Conservation (phyloP, 75 land plant genomes). For the Chamaecyparis obtusa region DNA sequence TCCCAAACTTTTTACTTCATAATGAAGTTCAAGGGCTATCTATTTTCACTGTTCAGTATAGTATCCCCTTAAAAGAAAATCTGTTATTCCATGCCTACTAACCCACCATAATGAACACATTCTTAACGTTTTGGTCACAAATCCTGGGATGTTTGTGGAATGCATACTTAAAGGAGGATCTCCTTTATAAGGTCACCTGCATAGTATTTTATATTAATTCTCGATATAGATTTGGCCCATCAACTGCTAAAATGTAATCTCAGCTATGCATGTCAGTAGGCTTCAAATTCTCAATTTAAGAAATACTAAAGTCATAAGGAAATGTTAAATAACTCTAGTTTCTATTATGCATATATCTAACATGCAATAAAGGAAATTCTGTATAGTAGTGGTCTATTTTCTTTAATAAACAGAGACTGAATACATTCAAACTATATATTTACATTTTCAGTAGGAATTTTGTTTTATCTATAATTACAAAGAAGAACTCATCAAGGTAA, state of each 20-base stretch:
- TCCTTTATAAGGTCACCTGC: neutral
- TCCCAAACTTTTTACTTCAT: neutral
- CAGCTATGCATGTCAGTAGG: neutral
- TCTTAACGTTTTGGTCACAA: neutral
- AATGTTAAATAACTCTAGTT: neutral
- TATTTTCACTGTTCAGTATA: conserved; percentile 1
- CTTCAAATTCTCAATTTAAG: neutral
- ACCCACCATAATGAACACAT: neutral
- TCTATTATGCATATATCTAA: neutral
- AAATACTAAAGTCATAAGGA: neutral
- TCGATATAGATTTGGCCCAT: neutral
- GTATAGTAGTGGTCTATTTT: neutral
- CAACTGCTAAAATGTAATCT: neutral
- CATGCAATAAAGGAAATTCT: neutral
- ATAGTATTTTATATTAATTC: neutral
- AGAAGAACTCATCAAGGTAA: neutral
- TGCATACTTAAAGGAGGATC: neutral
- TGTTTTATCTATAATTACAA: neutral
- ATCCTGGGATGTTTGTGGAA: neutral
- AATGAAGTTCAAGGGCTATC: neutral
- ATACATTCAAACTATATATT: neutral
- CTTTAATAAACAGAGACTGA: neutral
- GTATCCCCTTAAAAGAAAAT: no score
- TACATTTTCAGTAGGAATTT: neutral
- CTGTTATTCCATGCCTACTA: neutral